Evolutionary conservation across 2,329 filamentous ascomycete species (phyloP), one percentile per base, ranked within the genome.

Genomic region (Colletotrichum kahawae): DNA sequence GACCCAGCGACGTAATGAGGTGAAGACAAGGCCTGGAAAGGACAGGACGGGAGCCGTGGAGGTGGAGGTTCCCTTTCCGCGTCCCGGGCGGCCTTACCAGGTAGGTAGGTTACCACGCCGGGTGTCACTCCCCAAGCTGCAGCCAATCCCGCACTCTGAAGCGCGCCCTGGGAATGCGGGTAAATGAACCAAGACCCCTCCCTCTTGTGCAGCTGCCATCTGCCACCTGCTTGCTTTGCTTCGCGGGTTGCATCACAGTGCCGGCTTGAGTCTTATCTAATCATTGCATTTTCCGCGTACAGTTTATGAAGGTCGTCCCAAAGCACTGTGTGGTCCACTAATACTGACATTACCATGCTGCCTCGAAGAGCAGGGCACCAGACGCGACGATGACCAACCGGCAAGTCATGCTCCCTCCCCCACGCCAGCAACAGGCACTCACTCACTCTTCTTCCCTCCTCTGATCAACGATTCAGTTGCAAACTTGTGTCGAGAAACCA

Each of bases 1-100:
- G 71, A 63, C 68, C 71, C 54, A 34, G 68, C 71, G 71, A 74
- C 71, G 71, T 74, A 74, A 67, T 74, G 18, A 71, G 71, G 60
- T 48, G 38, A 48, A 48, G 38, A 48, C 38, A 48, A n/a, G 38
- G 38, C 67, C n/a, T 64, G 60, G 60, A 74, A 70, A 70, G 67
- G 71, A 66, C 24, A 60, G 66, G 43, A 59, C 57, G 66, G 66
- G 64, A 72, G 38, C 38, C 38, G 18, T 48, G 38, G 38, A 48
- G 38, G n/a, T 48, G 38, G 38, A 48, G 38, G 38, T n/a, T 48
- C 18, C 38, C 38, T 48, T 48, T 48, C 38, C 38, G 38, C 38
- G 38, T 48, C 38, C 38, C 38, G 18, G 38, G 38, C 38, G 18
- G 38, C 38, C 38, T 48, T 48, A 48, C 38, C 57, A 64, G 56